Evolutionary conservation across 2,329 filamentous ascomycete genomes (phyloP).

Genomic region (Plenodomus lindquistii): DNA sequence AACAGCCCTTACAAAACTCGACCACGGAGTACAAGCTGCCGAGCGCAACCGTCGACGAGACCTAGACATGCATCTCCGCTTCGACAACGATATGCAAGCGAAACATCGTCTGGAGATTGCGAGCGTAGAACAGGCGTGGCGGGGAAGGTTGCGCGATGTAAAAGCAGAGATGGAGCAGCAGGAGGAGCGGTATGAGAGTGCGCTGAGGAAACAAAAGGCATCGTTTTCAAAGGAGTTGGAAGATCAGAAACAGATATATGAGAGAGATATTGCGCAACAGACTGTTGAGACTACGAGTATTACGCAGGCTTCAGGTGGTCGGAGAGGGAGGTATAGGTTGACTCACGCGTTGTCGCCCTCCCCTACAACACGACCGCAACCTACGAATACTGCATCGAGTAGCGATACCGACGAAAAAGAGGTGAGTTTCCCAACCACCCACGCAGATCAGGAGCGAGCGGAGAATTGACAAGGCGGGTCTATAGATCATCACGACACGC

Average conservation of each 20-base stretch:
- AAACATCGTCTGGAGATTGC: background rate
- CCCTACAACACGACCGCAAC: no score
- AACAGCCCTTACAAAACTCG: background rate
- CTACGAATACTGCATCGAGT: no score
- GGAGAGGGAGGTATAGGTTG: background rate
- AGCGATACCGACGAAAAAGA: no score
- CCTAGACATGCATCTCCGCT: conserved; percentile 1
- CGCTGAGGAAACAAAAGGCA: background rate
- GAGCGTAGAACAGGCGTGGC: background rate
- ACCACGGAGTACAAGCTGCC: background rate
- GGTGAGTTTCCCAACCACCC: no score
- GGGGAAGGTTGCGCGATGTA: conserved; percentile 2
- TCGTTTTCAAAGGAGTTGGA: background rate
- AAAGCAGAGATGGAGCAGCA: background rate
- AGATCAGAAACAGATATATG: conserved; percentile 1
- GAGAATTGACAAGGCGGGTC: background rate
- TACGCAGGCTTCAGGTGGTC: background rate
- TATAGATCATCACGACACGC: background rate
- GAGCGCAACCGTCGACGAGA: background rate
- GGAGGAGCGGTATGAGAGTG: background rate
- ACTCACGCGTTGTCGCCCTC: background rate
- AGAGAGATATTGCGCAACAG: background rate
- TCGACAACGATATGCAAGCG: conserved; percentile 1
- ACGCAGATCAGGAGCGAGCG: background rate
- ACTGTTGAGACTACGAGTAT: background rate